phyloP scores from a whole-genome alignment of 257 asterid species.

The Paraleonurus japonicus region DNA sequence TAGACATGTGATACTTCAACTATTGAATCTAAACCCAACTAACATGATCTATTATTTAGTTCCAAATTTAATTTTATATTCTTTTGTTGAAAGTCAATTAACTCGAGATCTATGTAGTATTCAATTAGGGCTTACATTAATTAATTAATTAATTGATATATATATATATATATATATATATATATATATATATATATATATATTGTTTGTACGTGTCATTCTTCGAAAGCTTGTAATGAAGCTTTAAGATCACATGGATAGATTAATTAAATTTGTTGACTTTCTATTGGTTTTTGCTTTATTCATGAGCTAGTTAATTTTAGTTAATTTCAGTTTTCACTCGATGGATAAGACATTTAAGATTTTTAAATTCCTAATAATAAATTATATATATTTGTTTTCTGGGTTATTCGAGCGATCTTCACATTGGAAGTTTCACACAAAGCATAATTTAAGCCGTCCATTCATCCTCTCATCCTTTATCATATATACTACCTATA shows the following conservation, averaged over 20 bases:
- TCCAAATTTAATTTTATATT: not conserved
- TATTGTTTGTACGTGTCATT: not conserved
- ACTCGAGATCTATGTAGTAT: slow-evolving; percentile 17
- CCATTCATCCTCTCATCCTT: not conserved
- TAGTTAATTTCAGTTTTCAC: not conserved
- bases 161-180: not conserved
- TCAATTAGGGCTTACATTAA: not conserved
- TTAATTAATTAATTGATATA: too few species aligned
- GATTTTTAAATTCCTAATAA: not conserved
- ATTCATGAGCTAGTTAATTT: not conserved
- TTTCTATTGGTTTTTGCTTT: not conserved
- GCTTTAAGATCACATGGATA: not conserved
- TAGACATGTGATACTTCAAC: slow-evolving; percentile 1
- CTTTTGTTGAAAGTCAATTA: not conserved
- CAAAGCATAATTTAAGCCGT: not conserved
- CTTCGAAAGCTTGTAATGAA: slow-evolving; percentile 1
- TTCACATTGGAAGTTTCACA: slow-evolving; percentile 9
- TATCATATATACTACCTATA: not conserved
- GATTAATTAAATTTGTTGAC: not conserved
- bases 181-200: not conserved
- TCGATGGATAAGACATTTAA: not conserved
- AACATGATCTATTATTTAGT: slow-evolving; percentile 1
- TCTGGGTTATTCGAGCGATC: not conserved
- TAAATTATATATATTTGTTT: not conserved
- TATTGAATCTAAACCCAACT: slow-evolving; percentile 15